These are phyloP conservation scores for Oryza longistaminata DNA, from an alignment of 176 grass and related monocot species.

Conservation along the genomic window DNA sequence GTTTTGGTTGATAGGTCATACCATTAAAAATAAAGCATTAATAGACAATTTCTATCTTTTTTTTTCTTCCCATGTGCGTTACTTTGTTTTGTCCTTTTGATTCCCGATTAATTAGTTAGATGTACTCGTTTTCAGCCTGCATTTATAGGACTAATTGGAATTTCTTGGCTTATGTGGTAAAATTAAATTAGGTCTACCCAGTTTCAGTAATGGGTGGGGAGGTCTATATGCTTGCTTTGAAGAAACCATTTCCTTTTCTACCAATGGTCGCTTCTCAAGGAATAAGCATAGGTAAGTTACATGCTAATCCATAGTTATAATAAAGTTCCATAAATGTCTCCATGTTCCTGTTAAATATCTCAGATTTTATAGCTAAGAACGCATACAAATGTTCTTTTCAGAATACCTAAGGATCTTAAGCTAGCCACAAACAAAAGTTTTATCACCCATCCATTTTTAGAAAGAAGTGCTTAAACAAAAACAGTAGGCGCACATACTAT, in stretches of 20 bases:
- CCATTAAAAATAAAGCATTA: neutral
- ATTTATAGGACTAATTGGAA: slow-evolving; percentile 9
- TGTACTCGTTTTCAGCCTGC: neutral
- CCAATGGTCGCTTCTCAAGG: slow-evolving; percentile 96
- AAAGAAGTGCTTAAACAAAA: neutral
- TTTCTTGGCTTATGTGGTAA: neutral
- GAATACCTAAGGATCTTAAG: neutral
- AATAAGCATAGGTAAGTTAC: slow-evolving; percentile 54
- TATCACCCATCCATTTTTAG: neutral
- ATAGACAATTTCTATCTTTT: neutral
- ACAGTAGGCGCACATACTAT: neutral
- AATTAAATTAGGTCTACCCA: slow-evolving; percentile 72
- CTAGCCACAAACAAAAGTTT: slow-evolving; percentile 4
- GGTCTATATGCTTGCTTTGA: slow-evolving; percentile 76
- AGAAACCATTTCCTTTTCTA: slow-evolving; percentile 83
- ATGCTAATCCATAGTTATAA: neutral
- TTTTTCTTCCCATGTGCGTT: neutral
- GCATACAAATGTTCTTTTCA: neutral
- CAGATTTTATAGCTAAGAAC: neutral
- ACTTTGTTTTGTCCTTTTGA: neutral
- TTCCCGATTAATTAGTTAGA: neutral
- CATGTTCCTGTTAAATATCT: neutral
- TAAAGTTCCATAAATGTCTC: neutral
- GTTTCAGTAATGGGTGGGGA: slow-evolving; percentile 81
- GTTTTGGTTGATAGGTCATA: slow-evolving; percentile 16